Evolutionary conservation across 192 early-diverging fungal genomes (phyloP).

Genomic region (Backusella mclennaniae): DNA sequence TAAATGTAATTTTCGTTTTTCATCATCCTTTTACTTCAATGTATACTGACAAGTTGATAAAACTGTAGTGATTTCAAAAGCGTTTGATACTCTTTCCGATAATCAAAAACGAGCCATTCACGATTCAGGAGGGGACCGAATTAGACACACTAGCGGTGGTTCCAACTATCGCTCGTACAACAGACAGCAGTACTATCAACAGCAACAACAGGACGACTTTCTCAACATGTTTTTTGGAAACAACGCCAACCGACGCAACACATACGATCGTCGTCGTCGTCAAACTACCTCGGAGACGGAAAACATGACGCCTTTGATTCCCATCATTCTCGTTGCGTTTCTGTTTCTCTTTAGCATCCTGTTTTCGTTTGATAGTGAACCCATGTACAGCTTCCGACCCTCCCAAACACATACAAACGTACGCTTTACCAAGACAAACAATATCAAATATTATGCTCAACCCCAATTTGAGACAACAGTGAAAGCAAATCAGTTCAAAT

Average conservation of each 20-base stretch:
- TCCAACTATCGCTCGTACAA: slow-evolving; percentile 24
- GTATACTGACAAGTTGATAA: background rate
- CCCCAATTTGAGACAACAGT: slow-evolving; percentile 40
- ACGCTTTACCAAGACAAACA: slow-evolving; percentile 55
- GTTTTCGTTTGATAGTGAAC: slow-evolving; percentile 44
- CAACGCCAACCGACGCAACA: slow-evolving; percentile 37
- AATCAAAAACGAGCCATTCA: slow-evolving; percentile 80
- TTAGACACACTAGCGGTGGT: slow-evolving; percentile 28
- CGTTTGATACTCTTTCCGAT: slow-evolving; percentile 89
- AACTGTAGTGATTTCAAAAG: slow-evolving; percentile 78
- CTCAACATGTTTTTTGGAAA: slow-evolving; percentile 95
- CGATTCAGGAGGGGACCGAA: slow-evolving; percentile 72
- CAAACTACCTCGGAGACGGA: background rate
- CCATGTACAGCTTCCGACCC: slow-evolving; percentile 62
- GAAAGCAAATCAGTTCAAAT: slow-evolving; percentile 39
- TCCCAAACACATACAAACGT: slow-evolving; percentile 42
- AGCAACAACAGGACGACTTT: slow-evolving; percentile 73
- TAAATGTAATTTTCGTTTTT: slow-evolving; percentile 57
- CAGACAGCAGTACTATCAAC: slow-evolving; percentile 8
- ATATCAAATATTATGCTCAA: slow-evolving; percentile 80
- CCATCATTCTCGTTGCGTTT: slow-evolving; percentile 73
- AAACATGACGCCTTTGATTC: slow-evolving; percentile 54
- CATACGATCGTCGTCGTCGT: background rate
- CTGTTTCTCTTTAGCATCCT: slow-evolving; percentile 68
- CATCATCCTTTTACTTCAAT: background rate